Base-by-base conservation (phyloP, 2,329 filamentous ascomycete species). In the Colletotrichum higginsianum region DNA sequence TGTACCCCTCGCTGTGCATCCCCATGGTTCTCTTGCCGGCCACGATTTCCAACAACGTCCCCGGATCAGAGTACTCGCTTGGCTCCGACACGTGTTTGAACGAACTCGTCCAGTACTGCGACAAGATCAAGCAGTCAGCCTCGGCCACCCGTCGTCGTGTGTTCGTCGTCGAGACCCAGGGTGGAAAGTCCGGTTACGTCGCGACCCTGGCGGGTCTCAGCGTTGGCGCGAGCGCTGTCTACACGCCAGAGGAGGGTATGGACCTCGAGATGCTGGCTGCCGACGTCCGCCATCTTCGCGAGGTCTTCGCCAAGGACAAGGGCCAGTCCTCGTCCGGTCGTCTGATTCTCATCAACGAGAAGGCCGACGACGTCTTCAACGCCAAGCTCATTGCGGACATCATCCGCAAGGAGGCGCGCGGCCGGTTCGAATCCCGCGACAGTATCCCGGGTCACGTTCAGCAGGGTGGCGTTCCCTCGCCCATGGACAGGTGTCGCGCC, bases 1-100 rank as follows among this genome's bases (percentile, higher is more conserved):
- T 94, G 73, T 98, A 93, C 82, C 91, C 94, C 13, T 92, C 93
- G 1, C 93, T 99, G 79, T 95, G 94, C 82, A 98, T 99, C 74
- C 96, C 96, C 23, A 94, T 98, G 87, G 89, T 93, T 64, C 88
- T 98, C 52, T 87, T 99, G 35, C 96, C 96, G 0, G 96, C 96
- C n/a, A 99, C 96, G 12, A 96, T 99, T 76, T 98, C 94, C 75
- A 99, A 99, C 87, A 99, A 99, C 81, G 96, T 99, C 5, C 96
- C 96, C 0, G 96, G 96, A 49, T 98, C 96, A 0, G 96, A 99
- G 83, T 98, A 98, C 85, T 98, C 95, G 1, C 90, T 99, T 56
- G 96, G 96, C 53, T 98, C 95, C 42, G 96, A 99, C 79, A 99
- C 96, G 1, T 98, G 96, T 79, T 86, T 99, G 74, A 99, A 99